These are phyloP conservation scores for Pythium guiyangense DNA, from an alignment of 352 stramenopile genomes.

Conservation along the genomic window DNA sequence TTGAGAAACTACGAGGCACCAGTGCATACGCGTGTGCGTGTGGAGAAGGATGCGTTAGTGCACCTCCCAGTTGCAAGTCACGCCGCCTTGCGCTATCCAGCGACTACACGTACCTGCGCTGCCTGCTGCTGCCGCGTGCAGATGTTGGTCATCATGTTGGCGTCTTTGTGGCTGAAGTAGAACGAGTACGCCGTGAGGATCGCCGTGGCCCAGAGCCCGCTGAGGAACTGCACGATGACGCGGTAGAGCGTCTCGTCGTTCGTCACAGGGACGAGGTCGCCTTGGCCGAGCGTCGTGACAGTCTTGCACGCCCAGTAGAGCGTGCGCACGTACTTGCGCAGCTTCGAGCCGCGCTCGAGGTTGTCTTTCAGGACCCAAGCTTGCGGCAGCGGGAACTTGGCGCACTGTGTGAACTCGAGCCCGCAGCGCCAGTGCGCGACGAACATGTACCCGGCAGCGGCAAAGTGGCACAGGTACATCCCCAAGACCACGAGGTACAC, in stretches of 20 bases:
- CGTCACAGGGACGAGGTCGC: constrained; percentile 57
- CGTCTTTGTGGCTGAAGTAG: constrained; percentile 67
- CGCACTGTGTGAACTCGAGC: constrained; percentile 29
- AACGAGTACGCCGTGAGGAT: constrained; percentile 70
- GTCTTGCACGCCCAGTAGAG: constrained; percentile 75
- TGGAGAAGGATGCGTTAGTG: background rate
- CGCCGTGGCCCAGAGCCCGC: constrained; percentile 61
- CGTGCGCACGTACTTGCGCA: constrained; percentile 49
- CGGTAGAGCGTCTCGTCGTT: constrained; percentile 51
- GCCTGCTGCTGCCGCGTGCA: constrained; percentile 60
- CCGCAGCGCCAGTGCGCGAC: constrained; percentile 44
- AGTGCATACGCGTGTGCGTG: background rate
- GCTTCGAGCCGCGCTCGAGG: constrained; percentile 34
- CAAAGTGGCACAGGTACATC: constrained; percentile 53
- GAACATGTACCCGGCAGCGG: constrained; percentile 57
- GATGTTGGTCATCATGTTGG: constrained; percentile 51
- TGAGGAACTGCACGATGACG: constrained; percentile 52
- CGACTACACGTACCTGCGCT: constrained; percentile 20
- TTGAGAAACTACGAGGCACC: constrained; percentile 29
- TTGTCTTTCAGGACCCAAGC: constrained; percentile 64
- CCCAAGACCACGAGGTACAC: constrained; percentile 39
- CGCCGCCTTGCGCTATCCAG: no score
- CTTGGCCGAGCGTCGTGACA: constrained; percentile 63
- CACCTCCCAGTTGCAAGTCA: no score
- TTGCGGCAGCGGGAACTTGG: constrained; percentile 18